phyloP scores from a whole-genome alignment of 1,284 basidiomycete species.

The Stygiomarasmius scandens region DNA sequence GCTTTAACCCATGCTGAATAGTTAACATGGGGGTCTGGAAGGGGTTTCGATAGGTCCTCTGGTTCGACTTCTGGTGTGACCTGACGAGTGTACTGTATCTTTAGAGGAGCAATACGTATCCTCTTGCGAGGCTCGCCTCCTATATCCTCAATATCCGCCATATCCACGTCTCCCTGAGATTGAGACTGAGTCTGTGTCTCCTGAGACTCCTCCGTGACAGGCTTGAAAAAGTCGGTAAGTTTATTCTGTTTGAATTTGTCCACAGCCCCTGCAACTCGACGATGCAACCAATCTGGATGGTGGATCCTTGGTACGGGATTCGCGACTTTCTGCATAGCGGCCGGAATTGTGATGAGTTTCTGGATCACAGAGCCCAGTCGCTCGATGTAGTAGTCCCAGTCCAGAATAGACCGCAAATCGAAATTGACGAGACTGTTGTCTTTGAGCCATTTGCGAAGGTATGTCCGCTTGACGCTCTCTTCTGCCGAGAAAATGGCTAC shows the following conservation, averaged over 20 bases:
- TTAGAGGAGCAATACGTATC: slow-evolving; percentile 59
- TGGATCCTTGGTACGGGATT: slow-evolving; percentile 96
- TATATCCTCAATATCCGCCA: slow-evolving; percentile 16
- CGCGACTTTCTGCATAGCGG: slow-evolving; percentile 95
- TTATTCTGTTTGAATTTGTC: slow-evolving; percentile 99
- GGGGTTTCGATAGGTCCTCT: slow-evolving; percentile 31
- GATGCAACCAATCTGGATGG: slow-evolving; percentile 97
- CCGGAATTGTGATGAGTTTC: slow-evolving; percentile 99
- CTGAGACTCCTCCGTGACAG: slow-evolving; percentile 41
- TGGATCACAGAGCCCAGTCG: slow-evolving; percentile 97
- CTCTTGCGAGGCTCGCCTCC: slow-evolving; percentile 26
- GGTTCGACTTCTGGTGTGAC: slow-evolving; percentile 43
- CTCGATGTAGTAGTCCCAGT: slow-evolving; percentile 99
- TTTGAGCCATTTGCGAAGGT: slow-evolving; percentile 96
- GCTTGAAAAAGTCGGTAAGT: slow-evolving; percentile 91
- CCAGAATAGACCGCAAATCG: slow-evolving; percentile 92
- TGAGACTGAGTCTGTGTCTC: too few relatives aligned
- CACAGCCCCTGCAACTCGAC: slow-evolving; percentile 84
- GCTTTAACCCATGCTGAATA: slow-evolving; percentile 84
- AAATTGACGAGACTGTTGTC: slow-evolving; percentile 89
- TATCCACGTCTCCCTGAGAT: slow-evolving; percentile 33
- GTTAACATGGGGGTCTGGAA: slow-evolving; percentile 64
- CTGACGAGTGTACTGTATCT: slow-evolving; percentile 47
- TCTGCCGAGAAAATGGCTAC: slow-evolving; percentile 99
- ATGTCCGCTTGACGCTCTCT: slow-evolving; percentile 85